Base-by-base conservation (phyloP, 352 stramenopile species). In the Aphanomyces cochlioides region DNA sequence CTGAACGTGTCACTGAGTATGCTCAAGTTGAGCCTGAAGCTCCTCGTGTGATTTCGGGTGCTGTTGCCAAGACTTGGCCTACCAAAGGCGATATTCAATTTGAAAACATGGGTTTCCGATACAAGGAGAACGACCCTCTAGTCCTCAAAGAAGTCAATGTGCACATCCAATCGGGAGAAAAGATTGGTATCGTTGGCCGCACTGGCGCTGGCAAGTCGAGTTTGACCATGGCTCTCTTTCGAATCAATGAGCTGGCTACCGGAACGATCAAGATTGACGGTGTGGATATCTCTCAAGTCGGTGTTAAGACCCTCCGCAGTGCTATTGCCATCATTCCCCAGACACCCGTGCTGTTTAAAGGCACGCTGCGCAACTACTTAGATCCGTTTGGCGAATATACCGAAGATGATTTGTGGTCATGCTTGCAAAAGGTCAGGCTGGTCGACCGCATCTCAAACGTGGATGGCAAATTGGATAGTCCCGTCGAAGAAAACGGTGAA, bases 341-440 rank as follows among this genome's bases (percentile, higher is more conserved):
- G 66, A 74, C 96, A 19, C 92, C 95, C 10, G 88, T 98, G 8
- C 72, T 98, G 7, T 98, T 98, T 76, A 90, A 85, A 36, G 94
- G 91, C 15, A 93, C 83, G 2, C 79, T 98, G 41, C 82, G 92
- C 19, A 88, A 78, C 57, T 98, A 97, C 60, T 69, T 98, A 21
- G 94, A 98, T 73, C 95, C 96, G 17, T 98, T 97, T 72, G 77
- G 87, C 19, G 71, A 96, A 72, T 96, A 90, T 77, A 80, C 74
- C 15, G 90, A 97, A 48, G 80, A 90, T n/a, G 84, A 97, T 56
- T 89, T 98, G 54, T 82, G 88, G 78, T 79, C 87, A 19, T 95
- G 92, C 13, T 72, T 99, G 19, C 73, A 84, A 56, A 77, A 82
- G 48, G 82, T 87, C 47, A 78, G 96, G 67, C 76, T 99, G 40